These are phyloP conservation scores for Biscogniauxia sp. DNA, from an alignment of 2,329 filamentous ascomycete species.

Conservation along the genomic window DNA sequence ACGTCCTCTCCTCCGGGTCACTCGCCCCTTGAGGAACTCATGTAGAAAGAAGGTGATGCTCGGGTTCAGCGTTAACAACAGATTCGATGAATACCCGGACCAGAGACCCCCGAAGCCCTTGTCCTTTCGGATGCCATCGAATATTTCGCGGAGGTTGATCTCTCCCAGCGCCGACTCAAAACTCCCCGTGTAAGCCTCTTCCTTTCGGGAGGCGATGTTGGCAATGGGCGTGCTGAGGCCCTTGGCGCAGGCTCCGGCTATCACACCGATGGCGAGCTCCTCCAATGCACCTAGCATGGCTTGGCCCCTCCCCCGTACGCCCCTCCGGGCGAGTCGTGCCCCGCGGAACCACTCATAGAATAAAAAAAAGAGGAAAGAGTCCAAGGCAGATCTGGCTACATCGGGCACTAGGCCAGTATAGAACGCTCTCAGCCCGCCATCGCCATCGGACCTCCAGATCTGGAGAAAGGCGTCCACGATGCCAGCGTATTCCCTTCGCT, in stretches of 20 bases:
- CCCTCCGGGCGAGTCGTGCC: constrained; percentile 16
- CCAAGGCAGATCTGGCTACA: constrained; percentile 23
- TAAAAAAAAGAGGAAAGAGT: constrained; percentile 57
- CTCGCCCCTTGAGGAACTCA: constrained; percentile 61
- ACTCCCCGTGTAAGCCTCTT: constrained; percentile 55
- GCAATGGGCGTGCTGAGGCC: constrained; percentile 76
- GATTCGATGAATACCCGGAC: constrained; percentile 80
- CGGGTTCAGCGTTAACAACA: constrained; percentile 82
- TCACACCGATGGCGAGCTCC: constrained; percentile 70
- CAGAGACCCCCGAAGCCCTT: constrained; percentile 76
- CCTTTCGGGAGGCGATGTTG: constrained; percentile 79
- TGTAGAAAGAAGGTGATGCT: constrained; percentile 84
- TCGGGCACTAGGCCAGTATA: constrained; percentile 59
- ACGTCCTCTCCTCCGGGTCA: constrained; percentile 45
- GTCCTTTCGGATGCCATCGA: constrained; percentile 61
- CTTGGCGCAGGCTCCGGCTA: constrained; percentile 73
- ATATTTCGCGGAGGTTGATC: constrained; percentile 54
- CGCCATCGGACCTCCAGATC: constrained; percentile 59
- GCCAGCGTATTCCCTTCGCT: constrained; percentile 49
- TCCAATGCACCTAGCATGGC: constrained; percentile 58
- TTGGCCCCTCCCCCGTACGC: constrained; percentile 5
- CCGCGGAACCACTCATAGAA: constrained; percentile 61
- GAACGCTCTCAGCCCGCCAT: constrained; percentile 69
- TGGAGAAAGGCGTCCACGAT: constrained; percentile 67
- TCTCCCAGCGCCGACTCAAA: constrained; percentile 22